Conservation (phyloP, 768 basidiomycete genomes). For the Boletus vermiculosoides region DNA sequence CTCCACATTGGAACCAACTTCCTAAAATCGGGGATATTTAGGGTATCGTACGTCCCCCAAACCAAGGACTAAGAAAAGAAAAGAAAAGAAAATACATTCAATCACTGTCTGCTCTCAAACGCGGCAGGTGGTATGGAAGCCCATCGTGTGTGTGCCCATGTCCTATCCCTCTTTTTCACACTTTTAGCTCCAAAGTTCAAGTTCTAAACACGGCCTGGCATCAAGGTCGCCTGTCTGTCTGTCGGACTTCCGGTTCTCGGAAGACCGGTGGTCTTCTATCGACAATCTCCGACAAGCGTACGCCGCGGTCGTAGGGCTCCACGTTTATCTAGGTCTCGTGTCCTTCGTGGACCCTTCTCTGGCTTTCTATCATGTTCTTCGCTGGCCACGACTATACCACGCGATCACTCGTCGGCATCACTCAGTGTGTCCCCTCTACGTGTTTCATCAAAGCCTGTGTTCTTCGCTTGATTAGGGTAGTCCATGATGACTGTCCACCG, state of each 20-base stretch:
- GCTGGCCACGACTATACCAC: neutral
- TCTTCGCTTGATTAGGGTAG: neutral
- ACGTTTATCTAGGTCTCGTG: neutral
- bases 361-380: slow-evolving; percentile 2
- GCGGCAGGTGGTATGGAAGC: neutral
- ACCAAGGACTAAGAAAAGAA: neutral
- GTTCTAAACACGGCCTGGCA: no score
- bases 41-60: neutral
- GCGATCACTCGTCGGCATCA: no score
- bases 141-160: neutral
- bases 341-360: neutral
- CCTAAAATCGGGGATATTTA: neutral
- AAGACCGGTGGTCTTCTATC: neutral
- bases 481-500: no score
- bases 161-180: neutral
- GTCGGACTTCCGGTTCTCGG: neutral
- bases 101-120: neutral
- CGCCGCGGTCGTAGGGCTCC: slow-evolving; percentile 1
- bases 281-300: neutral
- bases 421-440: neutral
- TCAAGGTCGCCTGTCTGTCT: neutral
- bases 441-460: neutral
- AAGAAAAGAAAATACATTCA: neutral
- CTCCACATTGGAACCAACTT: neutral
- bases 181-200: neutral